phyloP scores from a whole-genome alignment of 2,329 filamentous ascomycete genomes.

The Verticillium nubilum region DNA sequence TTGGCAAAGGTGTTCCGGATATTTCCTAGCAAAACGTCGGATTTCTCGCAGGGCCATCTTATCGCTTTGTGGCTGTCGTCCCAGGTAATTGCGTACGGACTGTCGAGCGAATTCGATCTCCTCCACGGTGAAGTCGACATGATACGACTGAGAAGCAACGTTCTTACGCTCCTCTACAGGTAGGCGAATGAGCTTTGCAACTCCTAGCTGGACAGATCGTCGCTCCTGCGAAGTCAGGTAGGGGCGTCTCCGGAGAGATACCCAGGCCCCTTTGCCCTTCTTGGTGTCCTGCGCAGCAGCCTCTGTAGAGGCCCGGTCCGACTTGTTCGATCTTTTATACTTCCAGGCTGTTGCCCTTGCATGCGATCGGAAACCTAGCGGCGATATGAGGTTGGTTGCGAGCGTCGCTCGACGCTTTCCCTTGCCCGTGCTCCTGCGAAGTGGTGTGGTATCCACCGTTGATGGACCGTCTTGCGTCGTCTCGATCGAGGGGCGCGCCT shows the following conservation, averaged over 20 bases:
- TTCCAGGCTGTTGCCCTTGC: not conserved
- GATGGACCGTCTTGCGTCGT: not conserved
- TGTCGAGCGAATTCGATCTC: slow-evolving; percentile 25
- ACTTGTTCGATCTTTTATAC: not conserved
- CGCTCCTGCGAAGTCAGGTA: not conserved
- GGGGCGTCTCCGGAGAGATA: not conserved
- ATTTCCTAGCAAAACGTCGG: slow-evolving; percentile 10
- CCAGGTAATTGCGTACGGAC: slow-evolving; percentile 6
- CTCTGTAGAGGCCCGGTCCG: not conserved
- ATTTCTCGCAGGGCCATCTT: slow-evolving; percentile 12
- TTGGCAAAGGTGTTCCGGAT: slow-evolving; percentile 2
- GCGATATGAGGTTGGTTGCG: not conserved
- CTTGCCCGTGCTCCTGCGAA: not conserved
- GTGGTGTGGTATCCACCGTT: not conserved
- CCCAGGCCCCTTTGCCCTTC: not conserved
- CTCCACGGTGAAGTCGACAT: slow-evolving; percentile 38
- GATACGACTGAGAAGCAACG: slow-evolving; percentile 19
- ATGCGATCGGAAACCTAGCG: not conserved
- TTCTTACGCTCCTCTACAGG: not conserved
- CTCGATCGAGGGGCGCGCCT: not conserved
- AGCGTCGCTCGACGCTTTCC: not conserved
- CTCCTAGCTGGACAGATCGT: not conserved
- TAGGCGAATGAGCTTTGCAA: not conserved
- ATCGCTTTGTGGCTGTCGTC: not conserved
- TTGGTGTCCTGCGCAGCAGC: not conserved